phyloP scores from a whole-genome alignment of 169 alveolate genomes.

The Eimeria falciformis region DNA sequence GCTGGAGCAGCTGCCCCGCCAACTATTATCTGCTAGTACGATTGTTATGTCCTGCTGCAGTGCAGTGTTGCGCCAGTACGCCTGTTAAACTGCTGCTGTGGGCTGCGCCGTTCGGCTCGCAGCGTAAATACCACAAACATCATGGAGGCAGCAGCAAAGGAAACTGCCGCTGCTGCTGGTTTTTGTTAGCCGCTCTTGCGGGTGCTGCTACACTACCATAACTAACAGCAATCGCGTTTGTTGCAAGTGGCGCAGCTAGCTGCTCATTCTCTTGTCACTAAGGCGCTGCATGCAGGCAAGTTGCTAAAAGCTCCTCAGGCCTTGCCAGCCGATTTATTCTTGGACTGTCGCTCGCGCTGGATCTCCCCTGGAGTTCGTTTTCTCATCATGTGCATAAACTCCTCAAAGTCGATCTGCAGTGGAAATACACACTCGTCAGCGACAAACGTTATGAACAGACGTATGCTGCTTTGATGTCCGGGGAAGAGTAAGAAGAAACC shows the following conservation, averaged over 20 bases:
- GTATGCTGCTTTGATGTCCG: not conserved
- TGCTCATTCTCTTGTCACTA: not conserved
- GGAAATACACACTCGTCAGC: not conserved
- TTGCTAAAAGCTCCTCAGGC: not conserved
- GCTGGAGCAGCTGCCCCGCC: too few species aligned
- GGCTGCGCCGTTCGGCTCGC: too few species aligned
- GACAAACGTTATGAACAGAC: not conserved
- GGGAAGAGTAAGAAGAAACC: not conserved
- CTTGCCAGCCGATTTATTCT: not conserved
- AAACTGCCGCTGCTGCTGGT: slow-evolving; percentile 14
- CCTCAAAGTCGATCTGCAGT: slow-evolving; percentile 78
- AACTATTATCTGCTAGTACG: too few species aligned
- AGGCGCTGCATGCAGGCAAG: not conserved
- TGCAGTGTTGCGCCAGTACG: too few species aligned
- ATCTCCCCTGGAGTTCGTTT: slow-evolving; percentile 57
- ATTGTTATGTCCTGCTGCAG: too few species aligned
- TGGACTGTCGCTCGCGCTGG: slow-evolving; percentile 8
- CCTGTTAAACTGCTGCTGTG: too few species aligned
- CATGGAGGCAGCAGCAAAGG: not conserved
- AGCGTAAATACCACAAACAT: not conserved
- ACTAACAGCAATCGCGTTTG: too few species aligned
- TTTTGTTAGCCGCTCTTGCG: not conserved
- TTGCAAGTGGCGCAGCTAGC: not conserved
- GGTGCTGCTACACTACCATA: not conserved
- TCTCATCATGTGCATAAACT: slow-evolving; percentile 79